Evolutionary conservation across 129 eudicot genomes (phyloP), one percentile per base, ranked within the genome.

Genomic region (Lonicera japonica): DNA sequence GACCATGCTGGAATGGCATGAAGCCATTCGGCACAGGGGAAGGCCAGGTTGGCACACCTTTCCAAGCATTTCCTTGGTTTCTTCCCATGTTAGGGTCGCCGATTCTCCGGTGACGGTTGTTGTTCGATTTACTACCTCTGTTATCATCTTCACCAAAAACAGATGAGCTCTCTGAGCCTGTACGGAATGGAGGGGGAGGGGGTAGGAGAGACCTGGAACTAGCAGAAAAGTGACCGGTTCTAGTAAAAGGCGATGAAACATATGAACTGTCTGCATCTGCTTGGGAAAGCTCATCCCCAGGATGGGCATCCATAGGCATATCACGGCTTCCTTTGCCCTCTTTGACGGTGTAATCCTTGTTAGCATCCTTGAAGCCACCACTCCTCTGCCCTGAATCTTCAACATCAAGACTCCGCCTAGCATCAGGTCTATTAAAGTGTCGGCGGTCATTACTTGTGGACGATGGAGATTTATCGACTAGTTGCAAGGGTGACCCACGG

Each of bases 1-100:
- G 95, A 25, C 79, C 88, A 68, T 85, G 97, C 43, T 79, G 98
- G 69, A 87, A 92, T 16, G 95, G 98, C 58, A 88, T 75, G 80
- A 82, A 92, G 23, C 98, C 95, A 56, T 77, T 74, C 51, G 85
- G 61, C 77, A 92, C 69, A 2, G 96, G 98, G 12, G 96, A 76
- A 54, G 88, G 87, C 98, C 98, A 88, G 56, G 58, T 88, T 16
- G 96, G 90, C 16, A 82, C 70, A 14, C 89, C 88, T 76, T 81
- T 92, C 98, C 98, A 92, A 58, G 84, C 68, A 58, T 70, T 70
- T 53, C 85, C 85, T 69, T 83, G 95, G 23, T 66, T 52, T 64
- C 98, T 78, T 66, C 83, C 87, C 72, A 90, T 63, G 57, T 77
- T 79, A 11, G 83, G 75, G 62, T 87, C 97, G 59, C 64, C 80